These are phyloP conservation scores for Boletus patriciae DNA, from an alignment of 768 basidiomycete genomes.

Conservation along the genomic window DNA sequence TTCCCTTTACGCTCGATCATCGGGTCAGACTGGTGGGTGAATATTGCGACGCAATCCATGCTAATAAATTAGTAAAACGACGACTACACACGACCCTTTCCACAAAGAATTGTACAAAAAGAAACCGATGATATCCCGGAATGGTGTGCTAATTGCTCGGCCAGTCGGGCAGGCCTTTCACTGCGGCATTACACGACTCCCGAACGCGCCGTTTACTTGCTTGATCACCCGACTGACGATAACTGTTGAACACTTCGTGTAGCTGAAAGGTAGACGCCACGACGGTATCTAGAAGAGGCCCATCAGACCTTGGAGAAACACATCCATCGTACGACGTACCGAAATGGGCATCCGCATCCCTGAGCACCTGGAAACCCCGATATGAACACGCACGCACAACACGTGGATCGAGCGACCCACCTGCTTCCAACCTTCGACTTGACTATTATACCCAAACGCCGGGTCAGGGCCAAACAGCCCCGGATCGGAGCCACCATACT, in stretches of 20 bases:
- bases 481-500: slow-evolving; percentile 44
- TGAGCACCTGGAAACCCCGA: slow-evolving; percentile 43
- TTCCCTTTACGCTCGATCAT: background rate
- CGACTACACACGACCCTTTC: slow-evolving; percentile 1
- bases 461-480: slow-evolving; percentile 28
- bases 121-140: background rate
- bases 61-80: slow-evolving; percentile 7
- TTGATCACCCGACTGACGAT: slow-evolving; percentile 69
- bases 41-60: background rate
- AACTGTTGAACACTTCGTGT: slow-evolving; percentile 68
- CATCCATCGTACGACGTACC: slow-evolving; percentile 39
- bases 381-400: slow-evolving; percentile 1
- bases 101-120: background rate
- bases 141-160: slow-evolving; percentile 39
- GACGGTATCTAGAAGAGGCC: slow-evolving; percentile 39
- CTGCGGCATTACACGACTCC: slow-evolving; percentile 75
- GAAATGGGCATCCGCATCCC: slow-evolving; percentile 52
- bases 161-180: slow-evolving; percentile 73
- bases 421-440: slow-evolving; percentile 56
- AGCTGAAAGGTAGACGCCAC: slow-evolving; percentile 75
- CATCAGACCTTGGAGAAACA: background rate
- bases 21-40: background rate
- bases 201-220: slow-evolving; percentile 75
- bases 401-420: slow-evolving; percentile 37
- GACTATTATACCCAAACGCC: slow-evolving; percentile 48